These are phyloP conservation scores for Cyberlindnera bimundalis DNA, from an alignment of 805 yeast genomes.

Conservation along the genomic window DNA sequence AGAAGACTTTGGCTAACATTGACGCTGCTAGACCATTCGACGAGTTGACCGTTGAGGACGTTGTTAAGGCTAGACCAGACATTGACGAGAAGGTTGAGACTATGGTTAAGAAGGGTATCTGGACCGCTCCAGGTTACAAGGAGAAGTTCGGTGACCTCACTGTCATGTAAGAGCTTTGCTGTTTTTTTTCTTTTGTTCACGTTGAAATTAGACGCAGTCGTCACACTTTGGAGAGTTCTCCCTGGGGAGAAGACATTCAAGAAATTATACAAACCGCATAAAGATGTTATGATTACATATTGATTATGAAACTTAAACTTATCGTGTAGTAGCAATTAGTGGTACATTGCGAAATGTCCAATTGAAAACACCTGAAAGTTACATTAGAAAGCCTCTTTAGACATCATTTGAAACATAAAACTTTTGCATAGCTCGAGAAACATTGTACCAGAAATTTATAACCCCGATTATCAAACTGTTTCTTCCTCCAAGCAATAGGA, in stretches of 20 bases:
- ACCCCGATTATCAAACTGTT: too few species aligned
- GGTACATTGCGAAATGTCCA: too few species aligned
- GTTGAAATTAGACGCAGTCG: conserved; percentile 2
- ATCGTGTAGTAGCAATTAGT: too few species aligned
- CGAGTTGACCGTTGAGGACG: conserved; percentile 93
- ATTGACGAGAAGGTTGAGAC: conserved; percentile 92
- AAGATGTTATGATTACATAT: conserved; percentile 18
- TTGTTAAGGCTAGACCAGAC: conserved; percentile 94
- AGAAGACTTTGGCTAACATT: conserved; percentile 87
- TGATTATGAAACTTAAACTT: conserved; percentile 13
- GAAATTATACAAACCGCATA: conserved; percentile 13
- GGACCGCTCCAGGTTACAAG: conserved; percentile 97
- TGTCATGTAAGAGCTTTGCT: conserved; percentile 54
- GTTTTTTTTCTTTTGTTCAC: not conserved
- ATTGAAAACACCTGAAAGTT: too few species aligned
- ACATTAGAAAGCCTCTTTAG: too few species aligned
- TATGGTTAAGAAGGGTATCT: conserved; percentile 94
- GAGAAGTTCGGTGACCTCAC: conserved; percentile 97
- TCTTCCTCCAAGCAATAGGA: too few species aligned
- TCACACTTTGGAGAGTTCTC: conserved; percentile 1
- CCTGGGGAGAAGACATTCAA: conserved; percentile 5
- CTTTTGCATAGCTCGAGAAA: too few species aligned
- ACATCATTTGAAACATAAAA: too few species aligned
- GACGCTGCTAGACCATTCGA: conserved; percentile 97
- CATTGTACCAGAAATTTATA: too few species aligned